phyloP scores from a whole-genome alignment of 176 grass and related monocot genomes.

The Puya raimondii region DNA sequence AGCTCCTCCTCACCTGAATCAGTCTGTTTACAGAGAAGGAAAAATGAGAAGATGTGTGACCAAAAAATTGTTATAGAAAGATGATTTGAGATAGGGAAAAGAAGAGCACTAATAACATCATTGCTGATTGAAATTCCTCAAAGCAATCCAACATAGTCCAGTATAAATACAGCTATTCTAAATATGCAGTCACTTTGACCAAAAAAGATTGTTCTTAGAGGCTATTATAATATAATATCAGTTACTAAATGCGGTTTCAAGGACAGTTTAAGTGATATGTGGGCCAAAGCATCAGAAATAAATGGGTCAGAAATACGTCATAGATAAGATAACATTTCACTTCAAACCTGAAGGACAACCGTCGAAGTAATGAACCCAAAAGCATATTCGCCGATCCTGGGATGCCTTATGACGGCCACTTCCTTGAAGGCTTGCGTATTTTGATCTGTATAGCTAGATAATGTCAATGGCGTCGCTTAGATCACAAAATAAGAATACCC shows the following conservation, averaged over 20 bases:
- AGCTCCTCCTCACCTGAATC: constrained; percentile 64
- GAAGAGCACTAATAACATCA: no score
- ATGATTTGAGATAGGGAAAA: no score
- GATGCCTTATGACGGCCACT: constrained; percentile 21
- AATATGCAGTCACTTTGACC: no score
- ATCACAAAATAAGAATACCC: not conserved
- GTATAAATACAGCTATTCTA: no score
- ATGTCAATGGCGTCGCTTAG: not conserved
- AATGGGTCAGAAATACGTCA: not conserved
- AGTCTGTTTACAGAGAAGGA: constrained; percentile 23
- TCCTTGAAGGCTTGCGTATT: constrained; percentile 26
- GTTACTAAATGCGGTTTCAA: no score
- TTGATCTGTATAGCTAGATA: constrained; percentile 14
- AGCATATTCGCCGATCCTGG: constrained; percentile 24
- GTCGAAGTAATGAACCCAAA: constrained; percentile 27
- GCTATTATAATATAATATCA: no score
- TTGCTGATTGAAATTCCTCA: no score
- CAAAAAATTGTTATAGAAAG: no score
- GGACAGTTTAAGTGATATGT: no score
- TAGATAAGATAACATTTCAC: not conserved
- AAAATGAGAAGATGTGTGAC: not conserved
- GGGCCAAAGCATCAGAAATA: not conserved
- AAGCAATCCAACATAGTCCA: not conserved
- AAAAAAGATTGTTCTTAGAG: no score
- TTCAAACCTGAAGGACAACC: constrained; percentile 14